phyloP scores from a whole-genome alignment of 2,329 filamentous ascomycete species.

The Grosmannia penicillata region DNA sequence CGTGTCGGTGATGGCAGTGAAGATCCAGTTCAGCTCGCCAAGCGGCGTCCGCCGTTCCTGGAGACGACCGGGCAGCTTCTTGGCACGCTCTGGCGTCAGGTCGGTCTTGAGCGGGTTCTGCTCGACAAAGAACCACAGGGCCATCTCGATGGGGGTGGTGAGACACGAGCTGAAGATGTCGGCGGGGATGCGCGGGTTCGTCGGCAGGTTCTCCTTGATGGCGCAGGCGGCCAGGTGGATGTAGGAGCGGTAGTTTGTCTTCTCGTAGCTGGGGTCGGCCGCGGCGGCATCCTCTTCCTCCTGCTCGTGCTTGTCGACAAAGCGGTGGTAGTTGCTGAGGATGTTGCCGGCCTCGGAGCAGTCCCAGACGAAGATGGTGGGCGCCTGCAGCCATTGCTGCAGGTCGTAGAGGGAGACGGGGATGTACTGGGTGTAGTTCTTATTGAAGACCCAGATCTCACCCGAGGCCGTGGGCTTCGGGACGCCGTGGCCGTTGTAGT shows the following conservation, averaged over 20 bases:
- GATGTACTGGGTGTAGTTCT: slow-evolving; percentile 97
- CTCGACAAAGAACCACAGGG: slow-evolving; percentile 86
- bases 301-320: slow-evolving; percentile 86
- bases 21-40: slow-evolving; percentile 97
- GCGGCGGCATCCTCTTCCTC: slow-evolving; percentile 67
- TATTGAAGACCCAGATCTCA: slow-evolving; percentile 99
- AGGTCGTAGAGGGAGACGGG: slow-evolving; percentile 90
- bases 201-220: slow-evolving; percentile 82
- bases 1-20: slow-evolving; percentile 95
- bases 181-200: slow-evolving; percentile 82
- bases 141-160: slow-evolving; percentile 96
- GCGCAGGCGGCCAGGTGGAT: slow-evolving; percentile 90
- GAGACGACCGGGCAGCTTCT: slow-evolving; percentile 77
- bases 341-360: slow-evolving; percentile 95
- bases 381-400: slow-evolving; percentile 88
- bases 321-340: slow-evolving; percentile 83
- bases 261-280: slow-evolving; percentile 70
- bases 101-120: slow-evolving; percentile 65
- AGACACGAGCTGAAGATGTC: slow-evolving; percentile 93
- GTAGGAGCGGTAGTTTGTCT: slow-evolving; percentile 52
- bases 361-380: slow-evolving; percentile 94
- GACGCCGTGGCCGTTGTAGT: slow-evolving; percentile 97
- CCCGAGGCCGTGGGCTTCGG: slow-evolving; percentile 90
- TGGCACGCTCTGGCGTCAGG: slow-evolving; percentile 66
- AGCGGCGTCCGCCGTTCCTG: slow-evolving; percentile 88